Evolutionary conservation across 306 rosid genomes (phyloP), one percentile per base, ranked within the genome.

Genomic region (Trifolium dubium): DNA sequence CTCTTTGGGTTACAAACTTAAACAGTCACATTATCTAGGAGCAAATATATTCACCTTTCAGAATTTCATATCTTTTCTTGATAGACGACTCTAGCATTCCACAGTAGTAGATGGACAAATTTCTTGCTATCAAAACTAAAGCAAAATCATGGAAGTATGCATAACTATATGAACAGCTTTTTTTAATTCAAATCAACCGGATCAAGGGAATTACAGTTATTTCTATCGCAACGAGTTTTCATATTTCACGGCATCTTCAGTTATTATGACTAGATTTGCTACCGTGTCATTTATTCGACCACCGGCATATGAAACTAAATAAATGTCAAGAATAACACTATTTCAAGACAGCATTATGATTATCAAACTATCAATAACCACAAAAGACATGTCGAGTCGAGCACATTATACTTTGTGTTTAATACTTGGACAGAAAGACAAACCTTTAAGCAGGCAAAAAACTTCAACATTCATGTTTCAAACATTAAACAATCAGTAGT

Each of bases 331-430:
- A 56, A 71, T 37, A 35, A 4, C 35, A 44, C 55, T 46, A 44
- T 63, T 43, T 60, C 53, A 58, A 46, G 66, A 75, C 18, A 19
- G 53, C 65, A 64, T 43, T 56, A 14, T 14, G 54, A 78, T 35
- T 43, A 79, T 41, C 62, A 54, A 63, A 70, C 29, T 35, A 58
- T 28, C 47, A 31, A 17, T 23, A 13, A 54, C 44, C 51, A 43
- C 12, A 66, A 67, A 65, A 77, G 13, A n/a, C 60, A 47, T 76
- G 75, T 72, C 71, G 56, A 60, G 66, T 72, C 71, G 56, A 60
- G 66, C 66, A 50, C 51, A 61, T 11, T 53, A 53, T 15, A 40
- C 31, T 43, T 69, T 17, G 41, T 59, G 34, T 23, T 23, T 23
- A 1, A 23, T 23, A 23, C 23, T 23, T 37, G 40, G 51, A 15